Evolutionary conservation across 1,284 basidiomycete genomes (phyloP), one percentile per base, ranked within the genome.

Genomic region (Ceratobasidium sp.): DNA sequence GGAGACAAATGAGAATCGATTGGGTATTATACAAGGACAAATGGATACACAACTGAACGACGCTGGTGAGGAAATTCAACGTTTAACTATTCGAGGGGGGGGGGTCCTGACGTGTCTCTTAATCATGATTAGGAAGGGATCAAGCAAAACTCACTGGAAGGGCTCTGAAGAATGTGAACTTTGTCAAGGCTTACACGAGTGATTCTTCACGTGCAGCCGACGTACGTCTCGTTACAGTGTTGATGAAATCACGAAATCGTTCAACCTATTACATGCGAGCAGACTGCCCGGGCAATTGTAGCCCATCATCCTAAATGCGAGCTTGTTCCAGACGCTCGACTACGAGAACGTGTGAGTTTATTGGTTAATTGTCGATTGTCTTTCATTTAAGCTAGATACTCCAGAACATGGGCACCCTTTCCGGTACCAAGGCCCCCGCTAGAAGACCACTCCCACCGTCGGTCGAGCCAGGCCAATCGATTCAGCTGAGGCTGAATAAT

Each of bases 11-110:
- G 69, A 67, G 40, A 73, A 73, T 58, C 31, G 69, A 22, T 17
- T 45, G 31, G 68, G 70, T 2, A 73, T 72, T 42, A 68, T 73
- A 50, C 73, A 73, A 64, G 73, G 73, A 5, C 73, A 73, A 52
- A 55, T 73, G 17, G 70, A 73, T 56, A 72, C 72, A 2, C 62
- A 60, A 29, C 53, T 73, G 49, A 73, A 73, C 43, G 54, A 65
- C n/a, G 58, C 57, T 55, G 73, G 64, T 55, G 25, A 67, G 64
- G 20, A 31, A 12, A 17, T 13, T 12, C 15, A 34, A n/a, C n/a
- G n/a, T 52, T 8, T 5, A 25, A 10, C 34, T 27, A 38, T 35
- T 17, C 34, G 15, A 22, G 32, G 13, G 12, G 6, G n/a, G 25
- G 22, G 43, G 15, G 20, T 42, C 7, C 7, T 8, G n/a, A 22